phyloP scores from a whole-genome alignment of 306 rosid species.

The Fragaria vesca region DNA sequence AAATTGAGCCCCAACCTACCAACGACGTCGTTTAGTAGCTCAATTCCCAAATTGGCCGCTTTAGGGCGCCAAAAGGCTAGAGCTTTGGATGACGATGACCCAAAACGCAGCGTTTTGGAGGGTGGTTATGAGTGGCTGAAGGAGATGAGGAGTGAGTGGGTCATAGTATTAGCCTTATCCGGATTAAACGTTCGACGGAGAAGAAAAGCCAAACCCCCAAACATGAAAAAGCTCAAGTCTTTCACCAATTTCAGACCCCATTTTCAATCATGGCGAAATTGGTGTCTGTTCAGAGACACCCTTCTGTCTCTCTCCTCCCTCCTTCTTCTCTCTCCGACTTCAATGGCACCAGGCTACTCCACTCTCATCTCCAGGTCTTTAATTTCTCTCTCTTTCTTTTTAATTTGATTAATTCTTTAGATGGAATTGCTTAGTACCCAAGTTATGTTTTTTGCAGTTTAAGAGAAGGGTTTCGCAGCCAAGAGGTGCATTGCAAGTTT shows the following conservation, averaged over 20 bases:
- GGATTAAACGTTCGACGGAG: conserved; percentile 27
- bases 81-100: not conserved
- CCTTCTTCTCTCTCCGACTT: conserved; percentile 90
- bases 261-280: conserved; percentile 59
- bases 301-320: conserved; percentile 74
- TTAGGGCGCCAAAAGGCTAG: not conserved
- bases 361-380: conserved; percentile 69
- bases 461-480: conserved; percentile 62
- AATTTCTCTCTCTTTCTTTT: not conserved
- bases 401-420: not conserved
- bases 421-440: not conserved
- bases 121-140: not conserved
- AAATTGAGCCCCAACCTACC: not conserved
- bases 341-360: conserved; percentile 73
- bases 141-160: conserved; percentile 57
- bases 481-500: conserved; percentile 56
- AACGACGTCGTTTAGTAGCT: not conserved
- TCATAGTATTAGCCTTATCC: conserved; percentile 61
- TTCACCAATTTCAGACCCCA: conserved; percentile 22
- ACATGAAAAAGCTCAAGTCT: conserved; percentile 8
- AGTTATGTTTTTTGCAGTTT: conserved; percentile 37
- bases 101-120: not conserved
- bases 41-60: not conserved
- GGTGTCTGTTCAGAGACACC: conserved; percentile 55
- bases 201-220: conserved; percentile 31